Evolutionary conservation across 192 early-diverging fungal genomes (phyloP), one percentile per base, ranked within the genome.

Genomic region (Coemansia brasiliensis): DNA sequence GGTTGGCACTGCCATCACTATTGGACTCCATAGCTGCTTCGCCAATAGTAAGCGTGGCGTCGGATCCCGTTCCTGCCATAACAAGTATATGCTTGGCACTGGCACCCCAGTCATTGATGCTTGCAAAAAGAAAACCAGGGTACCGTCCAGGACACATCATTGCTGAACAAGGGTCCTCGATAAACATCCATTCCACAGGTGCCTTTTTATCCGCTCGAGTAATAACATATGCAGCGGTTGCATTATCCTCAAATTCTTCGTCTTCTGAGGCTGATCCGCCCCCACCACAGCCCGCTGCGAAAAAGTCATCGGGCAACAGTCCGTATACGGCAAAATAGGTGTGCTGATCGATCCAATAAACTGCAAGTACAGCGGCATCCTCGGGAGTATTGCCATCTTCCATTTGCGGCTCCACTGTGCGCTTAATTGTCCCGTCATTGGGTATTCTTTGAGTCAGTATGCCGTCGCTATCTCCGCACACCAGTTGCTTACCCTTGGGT

Each of bases 401-500:
- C 13, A 59, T 16, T 18, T 83, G 90, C 15, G 81, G 62, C 16
- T 57, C 54, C 45, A 88, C 77, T 4, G 57, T 57, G 37, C 81
- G 82, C 65, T 90, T 92, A 3, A 55, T 46, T 1, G 76, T 52
- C 11, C 41, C 71, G 26, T 91, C 93, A 20, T 83, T 79, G 1
- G 83, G 83, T 6, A 80, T 79, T 54, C 87, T 78, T 57, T 92
- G 88, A 0, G 74, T 64, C 17, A 95, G 67, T 22, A 41, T 26
- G 5, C 86, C 91, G 7, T 60, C 53, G n/a, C 65, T 41, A 25
- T 82, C 83, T 20, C 92, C 94, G 25, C 88, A 87, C 24, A 86
- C 86, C 37, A 95, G 83, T 64, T 94, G 94, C 60, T 92, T 94
- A 61, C 94, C 94, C 61, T 95, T 95, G 27, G 80, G 81, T 35